Conservation (phyloP, 2,329 filamentous ascomycete species). For the Aureobasidium uvarum region DNA sequence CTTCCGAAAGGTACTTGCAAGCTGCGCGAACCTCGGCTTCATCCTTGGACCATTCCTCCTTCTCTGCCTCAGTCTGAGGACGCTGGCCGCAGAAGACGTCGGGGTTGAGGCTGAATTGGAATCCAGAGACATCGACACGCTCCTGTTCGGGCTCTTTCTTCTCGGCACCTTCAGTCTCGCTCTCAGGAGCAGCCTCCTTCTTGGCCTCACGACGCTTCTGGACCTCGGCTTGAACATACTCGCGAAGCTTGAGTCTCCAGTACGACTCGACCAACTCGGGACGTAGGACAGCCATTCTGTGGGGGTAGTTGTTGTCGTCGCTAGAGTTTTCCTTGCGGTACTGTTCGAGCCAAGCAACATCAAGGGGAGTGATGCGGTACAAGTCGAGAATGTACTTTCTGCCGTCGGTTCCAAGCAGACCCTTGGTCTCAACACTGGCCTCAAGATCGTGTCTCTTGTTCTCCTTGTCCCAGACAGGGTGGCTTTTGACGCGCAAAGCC, state of each 20-base stretch:
- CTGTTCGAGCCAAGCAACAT: conserved; percentile 87
- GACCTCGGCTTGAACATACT: conserved; percentile 80
- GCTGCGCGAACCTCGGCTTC: conserved; percentile 85
- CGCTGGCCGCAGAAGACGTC: conserved; percentile 92
- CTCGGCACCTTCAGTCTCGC: conserved; percentile 35
- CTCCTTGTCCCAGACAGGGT: conserved; percentile 98
- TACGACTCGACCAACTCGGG: conserved; percentile 87
- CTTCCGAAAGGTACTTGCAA: conserved; percentile 71
- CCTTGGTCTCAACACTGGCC: conserved; percentile 96
- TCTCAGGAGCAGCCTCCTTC: conserved; percentile 36
- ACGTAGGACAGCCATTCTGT: conserved; percentile 92
- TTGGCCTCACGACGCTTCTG: conserved; percentile 55
- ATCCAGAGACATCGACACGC: conserved; percentile 80
- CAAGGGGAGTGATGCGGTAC: conserved; percentile 89
- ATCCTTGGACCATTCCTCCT: conserved; percentile 75
- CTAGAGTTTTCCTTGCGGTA: conserved; percentile 48
- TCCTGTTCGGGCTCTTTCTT: conserved; percentile 52
- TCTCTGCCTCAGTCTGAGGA: conserved; percentile 87
- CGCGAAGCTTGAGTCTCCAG: conserved; percentile 79
- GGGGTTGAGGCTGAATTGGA: conserved; percentile 86
- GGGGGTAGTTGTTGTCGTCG: conserved; percentile 70
- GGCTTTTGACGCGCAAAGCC: conserved; percentile 86
- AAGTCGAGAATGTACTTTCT: conserved; percentile 97
- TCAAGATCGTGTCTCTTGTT: conserved; percentile 86
- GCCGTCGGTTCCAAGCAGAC: conserved; percentile 92